A percentile compares a stretch with the other conserved stretches of the same genome.
These are phyloP conservation scores for Dendrobium officinale DNA, from an alignment of 106 monocot genomes.

Conservation along the genomic window DNA sequence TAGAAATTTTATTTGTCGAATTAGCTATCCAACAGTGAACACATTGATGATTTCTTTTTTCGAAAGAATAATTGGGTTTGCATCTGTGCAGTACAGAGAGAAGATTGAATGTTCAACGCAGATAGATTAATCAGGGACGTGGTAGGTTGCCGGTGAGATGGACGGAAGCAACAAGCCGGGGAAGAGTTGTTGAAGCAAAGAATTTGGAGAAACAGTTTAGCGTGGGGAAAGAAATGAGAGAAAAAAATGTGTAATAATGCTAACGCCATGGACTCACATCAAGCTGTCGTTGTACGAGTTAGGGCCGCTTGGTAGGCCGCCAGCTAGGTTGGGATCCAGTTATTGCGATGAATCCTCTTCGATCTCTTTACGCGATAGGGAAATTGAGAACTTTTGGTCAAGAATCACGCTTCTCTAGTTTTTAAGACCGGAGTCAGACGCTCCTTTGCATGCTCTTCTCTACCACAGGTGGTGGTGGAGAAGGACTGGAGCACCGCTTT, in stretches of 20 bases:
- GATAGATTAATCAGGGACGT: constrained; percentile 5
- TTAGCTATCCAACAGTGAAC: too few species aligned
- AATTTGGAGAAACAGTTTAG: not conserved
- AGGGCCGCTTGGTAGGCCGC: constrained; percentile 30
- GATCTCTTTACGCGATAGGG: constrained; percentile 37
- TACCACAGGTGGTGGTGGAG: not conserved
- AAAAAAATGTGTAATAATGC: not conserved
- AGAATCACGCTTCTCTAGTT: not conserved
- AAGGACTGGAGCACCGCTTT: not conserved
- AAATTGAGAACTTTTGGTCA: constrained; percentile 26
- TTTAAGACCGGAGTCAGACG: constrained; percentile 14
- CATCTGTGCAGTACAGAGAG: too few species aligned
- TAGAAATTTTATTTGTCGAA: too few species aligned
- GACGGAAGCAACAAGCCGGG: constrained; percentile 15
- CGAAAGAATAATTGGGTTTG: too few species aligned
- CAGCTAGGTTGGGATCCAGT: constrained; percentile 34
- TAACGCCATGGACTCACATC: constrained; percentile 26
- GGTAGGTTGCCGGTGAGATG: constrained; percentile 14
- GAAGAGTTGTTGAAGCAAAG: constrained; percentile 1
- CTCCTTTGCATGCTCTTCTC: constrained; percentile 9
- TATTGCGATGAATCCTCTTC: constrained; percentile 45
- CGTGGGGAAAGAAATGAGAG: too few species aligned
- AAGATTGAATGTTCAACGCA: too few species aligned
- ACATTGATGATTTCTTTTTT: too few species aligned
- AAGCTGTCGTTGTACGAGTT: too few species aligned